Conservation (phyloP, 2,329 filamentous ascomycete genomes). For the Cordyceps fumosorosea region DNA sequence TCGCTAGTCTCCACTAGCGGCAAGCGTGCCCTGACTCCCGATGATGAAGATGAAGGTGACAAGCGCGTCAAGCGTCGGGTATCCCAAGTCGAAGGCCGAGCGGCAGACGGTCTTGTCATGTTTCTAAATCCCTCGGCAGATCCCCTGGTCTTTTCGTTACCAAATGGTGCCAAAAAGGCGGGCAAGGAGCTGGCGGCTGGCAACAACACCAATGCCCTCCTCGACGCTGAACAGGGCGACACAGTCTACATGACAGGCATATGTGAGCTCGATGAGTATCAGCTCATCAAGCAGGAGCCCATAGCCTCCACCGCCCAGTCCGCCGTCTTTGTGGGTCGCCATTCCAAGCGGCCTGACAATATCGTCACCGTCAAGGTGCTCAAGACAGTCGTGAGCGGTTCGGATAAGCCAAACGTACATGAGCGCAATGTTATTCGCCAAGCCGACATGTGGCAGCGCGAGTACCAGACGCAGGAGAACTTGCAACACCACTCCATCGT, state of each 20-base stretch:
- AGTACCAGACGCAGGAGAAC: slow-evolving; percentile 49
- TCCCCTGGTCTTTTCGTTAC: slow-evolving; percentile 45
- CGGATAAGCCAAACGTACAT: slow-evolving; percentile 40
- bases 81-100: slow-evolving; percentile 23
- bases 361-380: slow-evolving; percentile 56
- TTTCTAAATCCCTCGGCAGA: slow-evolving; percentile 44
- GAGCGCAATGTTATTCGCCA: slow-evolving; percentile 52
- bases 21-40: slow-evolving; percentile 43
- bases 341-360: slow-evolving; percentile 45
- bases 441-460: slow-evolving; percentile 53
- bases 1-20: slow-evolving; percentile 37
- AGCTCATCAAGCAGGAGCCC: slow-evolving; percentile 48
- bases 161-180: slow-evolving; percentile 34
- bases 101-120: slow-evolving; percentile 45
- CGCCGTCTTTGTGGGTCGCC: slow-evolving; percentile 48
- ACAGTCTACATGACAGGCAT: slow-evolving; percentile 43
- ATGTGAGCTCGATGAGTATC: slow-evolving; percentile 46
- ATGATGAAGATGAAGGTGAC: slow-evolving; percentile 33
- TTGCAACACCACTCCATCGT: slow-evolving; percentile 53
- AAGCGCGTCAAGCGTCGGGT: slow-evolving; percentile 39
- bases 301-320: slow-evolving; percentile 50
- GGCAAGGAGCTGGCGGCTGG: slow-evolving; percentile 39
- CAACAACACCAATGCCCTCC: slow-evolving; percentile 42
- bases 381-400: slow-evolving; percentile 41
- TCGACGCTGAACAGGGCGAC: slow-evolving; percentile 44